phyloP scores from a whole-genome alignment of 257 asterid species.

The Oldenlandia corymbosa region DNA sequence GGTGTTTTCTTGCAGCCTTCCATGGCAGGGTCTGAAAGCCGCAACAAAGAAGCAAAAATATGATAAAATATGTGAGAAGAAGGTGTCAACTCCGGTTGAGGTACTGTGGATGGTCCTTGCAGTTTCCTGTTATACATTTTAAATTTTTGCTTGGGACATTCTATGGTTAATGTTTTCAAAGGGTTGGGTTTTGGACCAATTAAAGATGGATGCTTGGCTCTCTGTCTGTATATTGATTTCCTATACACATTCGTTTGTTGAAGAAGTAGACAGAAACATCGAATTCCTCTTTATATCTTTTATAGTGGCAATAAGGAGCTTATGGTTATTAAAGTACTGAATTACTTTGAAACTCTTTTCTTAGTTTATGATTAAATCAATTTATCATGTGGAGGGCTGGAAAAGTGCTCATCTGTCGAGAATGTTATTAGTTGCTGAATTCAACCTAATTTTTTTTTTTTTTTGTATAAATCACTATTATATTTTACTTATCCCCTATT shows the following conservation, averaged over 20 bases:
- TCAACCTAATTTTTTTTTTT: too few species aligned
- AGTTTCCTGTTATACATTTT: not conserved
- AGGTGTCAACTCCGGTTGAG: constrained; percentile 42
- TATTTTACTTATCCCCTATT: too few species aligned
- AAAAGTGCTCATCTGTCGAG: not conserved
- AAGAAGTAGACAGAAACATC: not conserved
- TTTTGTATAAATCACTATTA: too few species aligned
- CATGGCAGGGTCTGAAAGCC: constrained; percentile 46
- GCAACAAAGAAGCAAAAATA: constrained; percentile 40
- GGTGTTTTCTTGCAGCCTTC: constrained; percentile 27
- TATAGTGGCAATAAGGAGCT: not conserved
- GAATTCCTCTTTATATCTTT: not conserved
- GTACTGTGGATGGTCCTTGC: constrained; percentile 10
- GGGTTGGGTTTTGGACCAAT: not conserved
- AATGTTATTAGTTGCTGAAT: not conserved
- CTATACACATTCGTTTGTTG: not conserved
- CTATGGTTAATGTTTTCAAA: not conserved
- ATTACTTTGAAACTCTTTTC: not conserved
- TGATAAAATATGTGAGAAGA: constrained; percentile 39
- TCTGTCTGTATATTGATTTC: not conserved
- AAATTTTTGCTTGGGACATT: not conserved
- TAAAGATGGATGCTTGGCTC: not conserved
- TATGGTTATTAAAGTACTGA: not conserved
- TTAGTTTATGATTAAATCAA: not conserved
- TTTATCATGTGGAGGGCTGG: not conserved